Percentiles rank a stretch among this genome's conserved stretches.
These are phyloP conservation scores for Trichomonascaceae sp. DNA, from an alignment of 1,139 yeast genomes.

Conservation along the genomic window DNA sequence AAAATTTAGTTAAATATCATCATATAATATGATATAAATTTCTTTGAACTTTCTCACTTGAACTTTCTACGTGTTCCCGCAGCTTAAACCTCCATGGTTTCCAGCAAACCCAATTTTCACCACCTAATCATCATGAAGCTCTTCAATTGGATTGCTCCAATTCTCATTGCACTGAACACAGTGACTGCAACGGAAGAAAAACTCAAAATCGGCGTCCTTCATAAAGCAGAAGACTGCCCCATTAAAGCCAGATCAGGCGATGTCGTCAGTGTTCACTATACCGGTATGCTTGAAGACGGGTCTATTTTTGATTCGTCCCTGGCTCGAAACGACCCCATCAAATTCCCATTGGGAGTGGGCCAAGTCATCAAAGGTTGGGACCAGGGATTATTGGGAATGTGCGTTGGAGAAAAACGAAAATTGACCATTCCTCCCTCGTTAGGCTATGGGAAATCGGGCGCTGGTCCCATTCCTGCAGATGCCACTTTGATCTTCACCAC, in stretches of 20 bases:
- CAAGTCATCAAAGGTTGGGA: slow-evolving; percentile 88
- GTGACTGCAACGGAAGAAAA: slow-evolving; percentile 3
- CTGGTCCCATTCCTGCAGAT: slow-evolving; percentile 69
- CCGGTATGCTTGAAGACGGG: slow-evolving; percentile 64
- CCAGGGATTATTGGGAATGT: slow-evolving; percentile 71
- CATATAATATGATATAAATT: too few relatives aligned
- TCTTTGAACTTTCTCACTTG: too few relatives aligned
- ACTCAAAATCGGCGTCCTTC: slow-evolving; percentile 36
- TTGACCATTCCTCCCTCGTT: slow-evolving; percentile 69
- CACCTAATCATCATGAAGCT: slow-evolving; percentile 3
- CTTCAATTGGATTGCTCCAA: background rate
- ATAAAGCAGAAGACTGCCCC: slow-evolving; percentile 48
- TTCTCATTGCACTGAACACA: background rate
- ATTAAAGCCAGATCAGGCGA: slow-evolving; percentile 59
- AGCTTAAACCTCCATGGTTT: background rate
- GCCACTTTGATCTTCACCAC: slow-evolving; percentile 47
- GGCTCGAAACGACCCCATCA: slow-evolving; percentile 57
- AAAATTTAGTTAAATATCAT: too few relatives aligned
- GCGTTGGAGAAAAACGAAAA: slow-evolving; percentile 79
- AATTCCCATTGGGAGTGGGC: slow-evolving; percentile 65
- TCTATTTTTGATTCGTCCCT: slow-evolving; percentile 70
- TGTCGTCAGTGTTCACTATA: slow-evolving; percentile 62
- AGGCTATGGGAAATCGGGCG: slow-evolving; percentile 68
- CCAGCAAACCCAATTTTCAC: background rate
- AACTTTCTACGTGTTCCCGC: background rate